phyloP scores from a whole-genome alignment of 208 protist species.

The Porcisia deanei region DNA sequence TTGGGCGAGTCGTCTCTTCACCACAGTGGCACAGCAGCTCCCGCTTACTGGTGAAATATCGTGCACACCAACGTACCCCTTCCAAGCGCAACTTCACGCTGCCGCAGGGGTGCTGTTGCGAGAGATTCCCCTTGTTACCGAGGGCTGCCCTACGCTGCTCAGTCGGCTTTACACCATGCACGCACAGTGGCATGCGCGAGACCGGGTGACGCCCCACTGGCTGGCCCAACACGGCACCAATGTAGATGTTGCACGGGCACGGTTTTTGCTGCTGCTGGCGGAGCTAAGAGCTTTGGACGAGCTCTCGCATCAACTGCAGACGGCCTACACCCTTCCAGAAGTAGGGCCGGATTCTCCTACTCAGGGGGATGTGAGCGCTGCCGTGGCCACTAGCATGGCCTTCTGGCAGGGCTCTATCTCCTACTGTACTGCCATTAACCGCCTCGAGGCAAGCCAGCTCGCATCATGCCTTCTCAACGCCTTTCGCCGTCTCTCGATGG shows the following conservation, averaged over 20 bases:
- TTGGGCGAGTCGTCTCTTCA: conserved; percentile 9
- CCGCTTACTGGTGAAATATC: not conserved
- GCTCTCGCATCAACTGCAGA: not conserved
- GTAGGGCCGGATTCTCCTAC: not conserved
- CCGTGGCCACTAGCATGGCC: not conserved
- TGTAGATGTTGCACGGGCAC: conserved; percentile 22
- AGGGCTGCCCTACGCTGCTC: conserved; percentile 5
- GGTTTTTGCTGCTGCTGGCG: conserved; percentile 18
- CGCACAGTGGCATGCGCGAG: conserved; percentile 21
- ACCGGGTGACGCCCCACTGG: conserved; percentile 26
- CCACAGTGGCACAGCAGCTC: not conserved
- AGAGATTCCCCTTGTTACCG: conserved; percentile 17
- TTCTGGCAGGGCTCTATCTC: conserved; percentile 32
- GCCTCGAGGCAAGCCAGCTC: conserved; percentile 34
- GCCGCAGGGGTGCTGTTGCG: conserved; percentile 1
- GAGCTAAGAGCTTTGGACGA: conserved; percentile 17
- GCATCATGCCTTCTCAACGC: conserved; percentile 37
- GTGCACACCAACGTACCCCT: not conserved
- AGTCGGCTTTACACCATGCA: conserved; percentile 1
- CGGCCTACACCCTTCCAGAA: too few species aligned
- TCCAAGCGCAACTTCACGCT: not conserved
- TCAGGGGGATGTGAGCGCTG: not conserved
- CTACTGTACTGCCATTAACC: conserved; percentile 38
- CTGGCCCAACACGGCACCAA: conserved; percentile 25
- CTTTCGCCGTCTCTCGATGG: conserved; percentile 60